Base-by-base conservation (phyloP, 169 alveolate genomes). In the Theileria orientalis region DNA sequence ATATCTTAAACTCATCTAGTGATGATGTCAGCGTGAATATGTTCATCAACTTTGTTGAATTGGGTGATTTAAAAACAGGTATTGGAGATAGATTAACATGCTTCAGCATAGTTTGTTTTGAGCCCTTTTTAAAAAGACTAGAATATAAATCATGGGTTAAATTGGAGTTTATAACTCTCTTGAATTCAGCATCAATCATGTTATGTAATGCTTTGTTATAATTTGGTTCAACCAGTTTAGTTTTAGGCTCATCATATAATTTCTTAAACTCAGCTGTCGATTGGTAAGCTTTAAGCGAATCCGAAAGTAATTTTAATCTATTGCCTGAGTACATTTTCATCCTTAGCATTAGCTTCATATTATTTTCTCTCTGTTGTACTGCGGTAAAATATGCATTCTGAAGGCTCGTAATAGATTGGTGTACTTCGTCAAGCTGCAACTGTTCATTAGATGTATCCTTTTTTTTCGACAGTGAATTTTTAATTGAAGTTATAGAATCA, bases 331-430 rank as follows among this genome's bases (percentile, higher is more conserved):
- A 72, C 87, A 79, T 79, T 71, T 71, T 79, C 19, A 79, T 64
- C 40, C 87, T 69, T 19, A 79, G 83, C 69, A 77, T 57, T 29
- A 79, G 64, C 59, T 79, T 79, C 57, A 68, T 63, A 37, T 47
- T 79, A 16, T 71, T 62, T 41, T 79, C 83, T 16, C 87, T 64
- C 25, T 79, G 76, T 64, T 79, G 70, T 16, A 79, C 83, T 6
- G 71, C 61, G 32, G 61, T 52, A 32, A 79, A 71, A 42, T 79
- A 79, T 27, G 83, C 52, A 16, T 40, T 71, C 40, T 79, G 66
- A 42, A 79, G 64, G 33, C 62, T 66, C 16, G 49, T 37, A 16
- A 79, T 79, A 8, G 71, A 54, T n/a, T 79, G 63, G 16, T 71
- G 27, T 47, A 71, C 62, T 0, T 57, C 67, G 16, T 79, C 76